These are phyloP conservation scores for Schoenoplectus tabernaemontani DNA, from an alignment of 202 grass and related monocot species.

Conservation along the genomic window DNA sequence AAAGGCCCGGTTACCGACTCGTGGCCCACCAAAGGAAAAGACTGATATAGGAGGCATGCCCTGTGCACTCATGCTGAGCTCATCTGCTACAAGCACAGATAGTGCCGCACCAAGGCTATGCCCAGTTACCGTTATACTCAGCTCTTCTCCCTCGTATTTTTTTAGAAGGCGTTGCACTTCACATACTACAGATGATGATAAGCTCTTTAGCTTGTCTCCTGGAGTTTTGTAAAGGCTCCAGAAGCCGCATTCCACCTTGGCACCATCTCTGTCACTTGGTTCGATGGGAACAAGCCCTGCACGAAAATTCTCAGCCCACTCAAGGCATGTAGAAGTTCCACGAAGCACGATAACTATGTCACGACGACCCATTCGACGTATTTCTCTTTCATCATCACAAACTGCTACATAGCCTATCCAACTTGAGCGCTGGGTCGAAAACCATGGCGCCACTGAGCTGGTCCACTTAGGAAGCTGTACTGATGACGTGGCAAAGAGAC, in stretches of 20 bases:
- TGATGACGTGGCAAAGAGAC: slow-evolving; percentile 68
- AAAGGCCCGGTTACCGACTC: slow-evolving; percentile 54
- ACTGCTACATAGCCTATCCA: slow-evolving; percentile 83
- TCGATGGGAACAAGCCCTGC: slow-evolving; percentile 41
- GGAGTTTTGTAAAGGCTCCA: slow-evolving; percentile 71
- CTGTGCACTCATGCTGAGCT: slow-evolving; percentile 18
- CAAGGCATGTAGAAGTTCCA: slow-evolving; percentile 74
- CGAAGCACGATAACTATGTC: slow-evolving; percentile 81
- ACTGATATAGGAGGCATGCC: slow-evolving; percentile 41
- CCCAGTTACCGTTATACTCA: slow-evolving; percentile 70
- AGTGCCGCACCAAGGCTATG: slow-evolving; percentile 80
- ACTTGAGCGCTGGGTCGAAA: slow-evolving; percentile 35
- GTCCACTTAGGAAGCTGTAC: slow-evolving; percentile 35
- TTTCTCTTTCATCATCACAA: slow-evolving; percentile 51
- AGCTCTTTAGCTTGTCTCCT: slow-evolving; percentile 31
- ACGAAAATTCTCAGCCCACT: slow-evolving; percentile 91
- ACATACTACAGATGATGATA: slow-evolving; percentile 46
- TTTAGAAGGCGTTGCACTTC: slow-evolving; percentile 43
- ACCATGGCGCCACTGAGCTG: slow-evolving; percentile 29
- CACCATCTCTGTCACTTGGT: neutral
- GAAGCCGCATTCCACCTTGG: slow-evolving; percentile 85
- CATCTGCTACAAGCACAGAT: slow-evolving; percentile 63
- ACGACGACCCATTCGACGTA: slow-evolving; percentile 77
- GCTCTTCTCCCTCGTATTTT: slow-evolving; percentile 50
- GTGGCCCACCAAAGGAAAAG: slow-evolving; percentile 72